A percentile compares a stretch with the other conserved stretches of the same genome.
These are phyloP conservation scores for Aspergillus melleus DNA, from an alignment of 2,329 filamentous ascomycete species.

Conservation along the genomic window DNA sequence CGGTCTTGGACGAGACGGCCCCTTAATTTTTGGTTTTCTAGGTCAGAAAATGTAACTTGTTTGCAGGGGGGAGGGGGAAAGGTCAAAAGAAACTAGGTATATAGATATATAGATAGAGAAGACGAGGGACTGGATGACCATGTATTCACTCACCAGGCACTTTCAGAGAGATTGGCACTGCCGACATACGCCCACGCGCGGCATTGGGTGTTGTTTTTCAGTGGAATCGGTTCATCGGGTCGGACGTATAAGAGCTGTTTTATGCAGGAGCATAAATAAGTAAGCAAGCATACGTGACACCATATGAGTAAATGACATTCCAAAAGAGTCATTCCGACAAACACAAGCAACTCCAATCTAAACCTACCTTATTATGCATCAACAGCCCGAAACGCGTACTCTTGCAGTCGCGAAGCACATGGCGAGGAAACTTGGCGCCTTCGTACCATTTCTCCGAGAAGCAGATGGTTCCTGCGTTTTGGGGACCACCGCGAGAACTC, in stretches of 20 bases:
- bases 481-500: conserved; percentile 62
- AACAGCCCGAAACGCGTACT: conserved; percentile 71
- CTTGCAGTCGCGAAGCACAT: conserved; percentile 72
- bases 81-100: neutral
- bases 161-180: conserved; percentile 88
- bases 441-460: conserved; percentile 73
- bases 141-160: conserved; percentile 70
- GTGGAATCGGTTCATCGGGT: conserved; percentile 25
- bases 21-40: conserved; percentile 50
- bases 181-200: conserved; percentile 81
- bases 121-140: no score
- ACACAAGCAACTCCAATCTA: neutral
- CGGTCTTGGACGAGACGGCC: conserved; percentile 74
- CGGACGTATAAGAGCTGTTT: conserved; percentile 36
- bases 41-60: no score
- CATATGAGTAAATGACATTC: no score
- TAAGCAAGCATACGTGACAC: no score
- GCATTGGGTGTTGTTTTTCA: conserved; percentile 26
- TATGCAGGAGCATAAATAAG: neutral
- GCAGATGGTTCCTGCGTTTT: conserved; percentile 78
- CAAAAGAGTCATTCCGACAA: no score
- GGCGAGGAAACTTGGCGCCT: conserved; percentile 66
- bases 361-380: conserved; percentile 81
- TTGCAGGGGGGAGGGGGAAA: no score
- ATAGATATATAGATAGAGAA: neutral